phyloP scores from a whole-genome alignment of 78 protist species.

The Goniomonas avonlea region DNA sequence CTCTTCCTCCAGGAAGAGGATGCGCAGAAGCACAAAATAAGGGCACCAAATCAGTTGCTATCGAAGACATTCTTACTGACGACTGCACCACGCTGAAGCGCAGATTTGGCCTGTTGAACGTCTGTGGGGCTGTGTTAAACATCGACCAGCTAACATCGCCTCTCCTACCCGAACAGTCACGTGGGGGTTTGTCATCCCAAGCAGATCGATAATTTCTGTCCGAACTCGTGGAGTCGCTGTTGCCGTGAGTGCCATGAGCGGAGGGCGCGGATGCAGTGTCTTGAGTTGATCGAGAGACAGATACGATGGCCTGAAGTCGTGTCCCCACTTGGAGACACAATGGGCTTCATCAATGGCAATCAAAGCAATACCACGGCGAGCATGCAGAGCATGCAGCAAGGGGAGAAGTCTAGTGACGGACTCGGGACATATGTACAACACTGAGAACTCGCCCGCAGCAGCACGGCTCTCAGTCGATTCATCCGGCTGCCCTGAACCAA shows the following conservation, averaged over 20 bases:
- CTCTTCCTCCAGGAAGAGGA: no score
- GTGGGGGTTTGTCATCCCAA: background rate
- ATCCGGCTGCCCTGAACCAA: conserved; percentile 7
- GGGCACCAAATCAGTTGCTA: no score
- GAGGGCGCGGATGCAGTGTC: background rate
- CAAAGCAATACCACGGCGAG: background rate
- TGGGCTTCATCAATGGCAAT: conserved; percentile 18
- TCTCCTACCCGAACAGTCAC: background rate
- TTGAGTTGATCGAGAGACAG: background rate
- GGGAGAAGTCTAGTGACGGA: background rate
- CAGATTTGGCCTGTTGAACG: conserved; percentile 1
- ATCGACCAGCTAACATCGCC: no score
- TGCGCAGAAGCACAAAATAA: no score
- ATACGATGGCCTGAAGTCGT: conserved; percentile 10
- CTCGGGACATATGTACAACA: conserved; percentile 15
- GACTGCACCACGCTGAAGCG: background rate
- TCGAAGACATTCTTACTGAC: no score
- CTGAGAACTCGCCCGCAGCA: background rate
- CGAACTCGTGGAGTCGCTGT: background rate
- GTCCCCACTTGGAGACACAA: conserved; percentile 12
- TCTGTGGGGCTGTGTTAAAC: no score
- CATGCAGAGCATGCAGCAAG: background rate
- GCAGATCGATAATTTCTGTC: background rate
- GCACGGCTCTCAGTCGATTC: background rate
- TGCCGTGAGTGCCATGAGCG: conserved; percentile 21